A percentile compares a stretch with the other conserved stretches of the same genome.
Evolutionary conservation across 2,329 filamentous ascomycete species (phyloP).

Genomic region (Colletotrichum noveboracense): DNA sequence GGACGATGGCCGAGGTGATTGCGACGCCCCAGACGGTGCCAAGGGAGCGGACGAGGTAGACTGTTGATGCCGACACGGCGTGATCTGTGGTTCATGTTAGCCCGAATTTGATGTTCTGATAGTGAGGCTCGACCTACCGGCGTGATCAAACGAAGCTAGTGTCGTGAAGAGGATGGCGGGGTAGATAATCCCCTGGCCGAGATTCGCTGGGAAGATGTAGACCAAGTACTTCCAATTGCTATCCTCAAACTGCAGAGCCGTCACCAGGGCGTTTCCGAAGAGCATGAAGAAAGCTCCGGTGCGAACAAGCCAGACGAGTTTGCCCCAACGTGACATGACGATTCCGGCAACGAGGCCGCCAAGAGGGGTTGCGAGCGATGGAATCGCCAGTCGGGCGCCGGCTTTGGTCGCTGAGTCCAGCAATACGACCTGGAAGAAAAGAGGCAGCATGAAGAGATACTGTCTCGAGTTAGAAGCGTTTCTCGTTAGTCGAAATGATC

Average conservation of each 20-base stretch:
- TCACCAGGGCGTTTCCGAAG: conserved; percentile 57
- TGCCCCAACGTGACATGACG: conserved; percentile 62
- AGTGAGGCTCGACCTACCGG: conserved; percentile 44
- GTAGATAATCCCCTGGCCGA: conserved; percentile 66
- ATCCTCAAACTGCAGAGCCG: conserved; percentile 54
- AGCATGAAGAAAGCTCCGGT: conserved; percentile 56
- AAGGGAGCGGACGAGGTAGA: conserved; percentile 68
- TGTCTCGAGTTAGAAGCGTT: conserved; percentile 24
- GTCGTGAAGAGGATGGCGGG: conserved; percentile 66
- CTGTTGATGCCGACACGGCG: conserved; percentile 65
- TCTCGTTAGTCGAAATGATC: fast-evolving
- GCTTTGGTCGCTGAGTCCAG: conserved; percentile 68
- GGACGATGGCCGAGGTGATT: conserved; percentile 65
- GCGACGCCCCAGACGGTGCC: conserved; percentile 71
- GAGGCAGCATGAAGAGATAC: conserved; percentile 72
- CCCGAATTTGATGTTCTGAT: background rate
- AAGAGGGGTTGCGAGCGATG: conserved; percentile 64
- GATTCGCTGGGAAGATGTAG: conserved; percentile 62
- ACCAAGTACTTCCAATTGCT: conserved; percentile 59
- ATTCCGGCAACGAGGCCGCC: conserved; percentile 62
- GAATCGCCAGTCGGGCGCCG: conserved; percentile 67
- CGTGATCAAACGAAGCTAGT: conserved; percentile 66
- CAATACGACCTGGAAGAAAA: conserved; percentile 74
- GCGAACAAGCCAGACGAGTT: conserved; percentile 56
- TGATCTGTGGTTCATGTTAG: conserved; percentile 51